These are phyloP conservation scores for Cladosporium halotolerans DNA, from an alignment of 2,329 filamentous ascomycete genomes.

Conservation along the genomic window DNA sequence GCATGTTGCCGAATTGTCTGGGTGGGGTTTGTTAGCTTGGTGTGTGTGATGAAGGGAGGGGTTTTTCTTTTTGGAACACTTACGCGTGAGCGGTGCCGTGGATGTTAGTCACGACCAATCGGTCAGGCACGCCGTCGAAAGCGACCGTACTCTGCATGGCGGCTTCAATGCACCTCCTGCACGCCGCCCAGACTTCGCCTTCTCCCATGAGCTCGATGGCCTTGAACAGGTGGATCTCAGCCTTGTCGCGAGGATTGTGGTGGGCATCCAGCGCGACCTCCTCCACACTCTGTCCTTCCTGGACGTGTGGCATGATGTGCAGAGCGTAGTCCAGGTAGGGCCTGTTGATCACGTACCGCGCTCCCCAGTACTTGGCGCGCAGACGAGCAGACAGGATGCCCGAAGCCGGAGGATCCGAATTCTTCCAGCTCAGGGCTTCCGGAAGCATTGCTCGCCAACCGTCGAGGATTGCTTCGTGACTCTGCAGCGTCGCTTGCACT, in stretches of 20 bases:
- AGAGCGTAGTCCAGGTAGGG: constrained; percentile 62
- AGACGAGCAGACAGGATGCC: constrained; percentile 79
- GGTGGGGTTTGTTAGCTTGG: constrained; percentile 42
- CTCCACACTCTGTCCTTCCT: constrained; percentile 19
- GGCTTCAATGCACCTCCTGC: constrained; percentile 56
- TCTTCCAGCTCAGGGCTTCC: constrained; percentile 53
- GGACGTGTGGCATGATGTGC: constrained; percentile 38
- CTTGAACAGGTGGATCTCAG: constrained; percentile 30
- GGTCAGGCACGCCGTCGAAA: constrained; percentile 64
- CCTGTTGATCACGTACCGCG: constrained; percentile 80
- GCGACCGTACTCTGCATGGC: constrained; percentile 80
- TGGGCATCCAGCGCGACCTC: constrained; percentile 26
- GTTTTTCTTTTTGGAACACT: constrained; percentile 36
- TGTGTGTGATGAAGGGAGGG: neutral
- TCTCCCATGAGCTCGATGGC: constrained; percentile 28
- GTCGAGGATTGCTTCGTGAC: constrained; percentile 37
- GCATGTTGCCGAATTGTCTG: constrained; percentile 93
- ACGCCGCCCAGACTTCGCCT: constrained; percentile 25
- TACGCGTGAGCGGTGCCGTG: constrained; percentile 96
- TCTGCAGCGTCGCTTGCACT: constrained; percentile 25
- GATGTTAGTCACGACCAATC: constrained; percentile 84
- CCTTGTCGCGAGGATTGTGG: constrained; percentile 26
- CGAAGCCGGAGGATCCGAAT: constrained; percentile 61
- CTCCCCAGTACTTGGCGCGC: constrained; percentile 91
- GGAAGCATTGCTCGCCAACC: constrained; percentile 50